These are phyloP conservation scores for Alternaria tenuissima DNA, from an alignment of 2,329 filamentous ascomycete species.

Conservation along the genomic window DNA sequence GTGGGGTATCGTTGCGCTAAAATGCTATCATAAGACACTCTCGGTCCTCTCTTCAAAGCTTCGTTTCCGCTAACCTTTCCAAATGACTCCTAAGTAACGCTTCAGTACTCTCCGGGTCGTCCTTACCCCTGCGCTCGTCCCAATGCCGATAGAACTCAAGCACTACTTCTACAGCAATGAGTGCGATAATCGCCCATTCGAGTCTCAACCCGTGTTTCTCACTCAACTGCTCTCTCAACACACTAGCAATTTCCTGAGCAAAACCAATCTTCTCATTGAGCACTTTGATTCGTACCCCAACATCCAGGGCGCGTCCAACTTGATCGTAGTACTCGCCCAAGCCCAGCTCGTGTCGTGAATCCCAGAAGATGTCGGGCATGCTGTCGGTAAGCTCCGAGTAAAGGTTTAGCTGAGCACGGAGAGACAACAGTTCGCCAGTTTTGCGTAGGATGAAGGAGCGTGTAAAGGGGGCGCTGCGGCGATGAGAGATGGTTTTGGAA, in stretches of 20 bases:
- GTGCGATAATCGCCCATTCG: constrained; percentile 93
- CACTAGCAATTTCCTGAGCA: constrained; percentile 90
- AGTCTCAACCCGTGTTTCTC: constrained; percentile 88
- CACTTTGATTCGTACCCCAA: constrained; percentile 87
- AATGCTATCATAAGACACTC: constrained; percentile 3
- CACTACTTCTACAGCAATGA: constrained; percentile 90
- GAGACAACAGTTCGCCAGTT: constrained; percentile 87
- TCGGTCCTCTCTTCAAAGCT: background rate
- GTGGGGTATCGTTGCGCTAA: constrained; percentile 32
- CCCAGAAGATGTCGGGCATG: constrained; percentile 96
- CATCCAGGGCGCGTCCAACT: constrained; percentile 87
- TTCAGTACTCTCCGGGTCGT: constrained; percentile 54
- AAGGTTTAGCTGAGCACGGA: constrained; percentile 92
- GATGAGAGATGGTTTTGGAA: constrained; percentile 59
- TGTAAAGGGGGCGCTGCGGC: constrained; percentile 58
- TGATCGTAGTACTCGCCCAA: constrained; percentile 96
- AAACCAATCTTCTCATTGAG: constrained; percentile 99
- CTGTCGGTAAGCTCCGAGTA: constrained; percentile 97
- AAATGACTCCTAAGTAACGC: constrained; percentile 51
- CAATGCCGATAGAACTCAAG: constrained; percentile 83
- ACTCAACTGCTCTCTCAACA: constrained; percentile 85
- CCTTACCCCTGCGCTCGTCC: constrained; percentile 63
- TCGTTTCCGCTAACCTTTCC: constrained; percentile 21
- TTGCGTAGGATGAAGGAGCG: constrained; percentile 87
- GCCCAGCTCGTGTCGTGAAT: constrained; percentile 84